Evolutionary conservation across 345 rosid species (phyloP), one percentile per base, ranked within the genome.

Genomic region (Eucalyptus viminalis): DNA sequence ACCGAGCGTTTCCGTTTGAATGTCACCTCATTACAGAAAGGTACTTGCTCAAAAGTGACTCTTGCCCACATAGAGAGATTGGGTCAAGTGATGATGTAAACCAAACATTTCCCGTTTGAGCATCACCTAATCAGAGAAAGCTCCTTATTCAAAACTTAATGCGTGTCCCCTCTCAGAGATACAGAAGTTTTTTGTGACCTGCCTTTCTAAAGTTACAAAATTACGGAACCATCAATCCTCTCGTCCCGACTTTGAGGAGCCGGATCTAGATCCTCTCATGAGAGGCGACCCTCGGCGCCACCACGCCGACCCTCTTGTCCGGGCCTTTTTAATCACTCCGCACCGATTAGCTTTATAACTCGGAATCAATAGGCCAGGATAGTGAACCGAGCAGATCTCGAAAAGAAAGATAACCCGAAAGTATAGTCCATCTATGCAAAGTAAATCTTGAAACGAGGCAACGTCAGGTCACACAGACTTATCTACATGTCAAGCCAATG

Each of bases 321-420:
- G 13, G 44, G 25, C 44, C 27, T 37, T n/a, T n/a, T n/a, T 72
- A 37, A 72, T 72, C 81, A 43, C 81, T 6, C 14, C 4, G 1
- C 81, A 10, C 81, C 4, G 14, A 9, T 34, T 6, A 10, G 25
- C 83, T 76, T 21, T 76, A 6, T 11, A 37, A 76, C 15, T 37
- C 8, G 0, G 12, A 72, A 72, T 72, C 27, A 11, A 37, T 10
- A 10, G 45, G 5, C 83, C 0, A 5, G 2, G 9, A 40, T 6
- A 21, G 85, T 40, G 47, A 76, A 76, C 27, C 16, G 29, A 21
- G 29, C 83, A 11, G 47, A 76, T 37, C 47, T 76, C 14, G 47
- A 11, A 37, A 29, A 76, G 25, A 19, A 76, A 76, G 45, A 21
- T 37, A 37, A 37, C 45, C 83, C 27, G 1, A 21, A 37, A 76